These are phyloP conservation scores for Draba incana DNA, from an alignment of 345 rosid genomes.

Conservation along the genomic window DNA sequence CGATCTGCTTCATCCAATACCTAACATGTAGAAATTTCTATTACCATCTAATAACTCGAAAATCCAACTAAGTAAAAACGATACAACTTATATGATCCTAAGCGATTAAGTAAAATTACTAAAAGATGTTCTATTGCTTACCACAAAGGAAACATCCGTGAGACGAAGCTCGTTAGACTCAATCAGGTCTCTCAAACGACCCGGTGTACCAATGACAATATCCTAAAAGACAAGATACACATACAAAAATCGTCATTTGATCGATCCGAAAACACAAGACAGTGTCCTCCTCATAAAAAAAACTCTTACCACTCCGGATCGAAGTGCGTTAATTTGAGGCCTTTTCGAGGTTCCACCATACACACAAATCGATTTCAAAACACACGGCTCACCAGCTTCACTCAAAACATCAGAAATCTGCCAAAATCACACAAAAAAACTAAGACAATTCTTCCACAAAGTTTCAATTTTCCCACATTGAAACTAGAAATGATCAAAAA, in stretches of 20 bases:
- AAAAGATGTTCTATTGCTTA: constrained; percentile 43
- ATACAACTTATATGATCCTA: neutral
- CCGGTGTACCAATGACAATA: constrained; percentile 93
- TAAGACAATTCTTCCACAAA: neutral
- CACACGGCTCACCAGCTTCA: constrained; percentile 81
- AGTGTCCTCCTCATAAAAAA: neutral
- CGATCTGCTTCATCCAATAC: constrained; percentile 99
- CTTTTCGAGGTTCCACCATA: constrained; percentile 91
- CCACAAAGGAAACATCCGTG: constrained; percentile 83
- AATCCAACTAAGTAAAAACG: neutral
- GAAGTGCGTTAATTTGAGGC: constrained; percentile 72
- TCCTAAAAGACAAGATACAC: constrained; percentile 51
- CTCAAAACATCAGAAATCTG: constrained; percentile 81
- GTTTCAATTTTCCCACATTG: neutral
- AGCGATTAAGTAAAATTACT: neutral
- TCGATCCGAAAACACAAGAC: neutral
- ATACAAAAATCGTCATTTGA: neutral
- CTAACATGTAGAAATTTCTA: constrained; percentile 42
- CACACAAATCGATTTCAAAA: constrained; percentile 71
- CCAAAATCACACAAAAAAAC: constrained; percentile 21
- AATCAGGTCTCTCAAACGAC: constrained; percentile 91
- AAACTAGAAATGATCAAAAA: constrained; percentile 11
- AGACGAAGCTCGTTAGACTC: constrained; percentile 74
- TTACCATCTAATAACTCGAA: constrained; percentile 14
- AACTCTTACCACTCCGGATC: constrained; percentile 77